These are phyloP conservation scores for Corchorus capsularis DNA, from an alignment of 345 rosid genomes.

Conservation along the genomic window DNA sequence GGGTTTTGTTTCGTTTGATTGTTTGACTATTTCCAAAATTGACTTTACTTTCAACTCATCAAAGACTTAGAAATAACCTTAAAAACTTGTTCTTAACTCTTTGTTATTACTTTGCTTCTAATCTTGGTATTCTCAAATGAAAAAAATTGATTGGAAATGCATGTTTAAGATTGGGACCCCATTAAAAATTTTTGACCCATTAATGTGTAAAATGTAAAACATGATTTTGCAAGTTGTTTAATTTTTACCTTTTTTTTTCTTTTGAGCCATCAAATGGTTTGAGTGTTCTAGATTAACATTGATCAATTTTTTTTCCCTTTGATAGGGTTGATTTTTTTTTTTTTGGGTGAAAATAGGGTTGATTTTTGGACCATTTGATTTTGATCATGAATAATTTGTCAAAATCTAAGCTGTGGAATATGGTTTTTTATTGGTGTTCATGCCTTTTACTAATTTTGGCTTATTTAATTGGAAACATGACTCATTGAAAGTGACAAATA, in stretches of 20 bases:
- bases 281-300: background rate
- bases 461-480: background rate
- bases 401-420: background rate
- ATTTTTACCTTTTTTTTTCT: too few relatives aligned
- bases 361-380: background rate
- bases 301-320: too few relatives aligned
- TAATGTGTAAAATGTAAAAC: background rate
- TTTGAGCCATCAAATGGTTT: background rate
- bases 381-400: background rate
- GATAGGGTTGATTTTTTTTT: too few relatives aligned
- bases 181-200: background rate
- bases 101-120: background rate
- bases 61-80: background rate
- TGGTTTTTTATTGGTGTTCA: background rate
- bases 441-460: background rate
- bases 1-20: background rate
- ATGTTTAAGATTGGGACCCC: background rate
- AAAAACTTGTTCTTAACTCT: background rate
- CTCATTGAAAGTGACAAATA: conserved; percentile 10
- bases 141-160: background rate
- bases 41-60: background rate
- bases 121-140: background rate
- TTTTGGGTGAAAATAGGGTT: too few relatives aligned
- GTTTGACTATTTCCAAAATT: background rate
- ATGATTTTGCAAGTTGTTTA: background rate